Evolutionary conservation across 768 basidiomycete species (phyloP).

Genomic region (Mycena capillaripes): DNA sequence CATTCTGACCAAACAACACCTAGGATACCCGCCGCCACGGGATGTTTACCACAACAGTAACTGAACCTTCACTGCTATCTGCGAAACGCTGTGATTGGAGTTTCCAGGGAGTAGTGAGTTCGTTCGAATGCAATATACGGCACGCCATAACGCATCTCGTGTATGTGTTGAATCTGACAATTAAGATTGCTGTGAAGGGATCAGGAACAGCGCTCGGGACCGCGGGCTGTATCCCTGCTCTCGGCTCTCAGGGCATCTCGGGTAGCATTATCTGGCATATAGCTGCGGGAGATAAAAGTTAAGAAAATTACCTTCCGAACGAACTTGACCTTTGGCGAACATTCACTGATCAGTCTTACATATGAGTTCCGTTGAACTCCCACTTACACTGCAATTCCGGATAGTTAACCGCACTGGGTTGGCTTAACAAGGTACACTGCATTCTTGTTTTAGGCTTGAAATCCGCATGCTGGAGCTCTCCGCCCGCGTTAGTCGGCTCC

Average conservation of each 20-base stretch:
- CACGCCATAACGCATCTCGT: neutral
- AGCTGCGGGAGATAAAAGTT: constrained; percentile 19
- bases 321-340: neutral
- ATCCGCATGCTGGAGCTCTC: no score
- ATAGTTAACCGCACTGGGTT: no score
- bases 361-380: neutral
- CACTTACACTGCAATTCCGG: neutral
- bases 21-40: neutral
- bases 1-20: no score
- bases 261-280: constrained; percentile 12
- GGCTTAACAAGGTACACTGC: no score
- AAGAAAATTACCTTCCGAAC: neutral
- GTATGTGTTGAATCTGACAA: neutral
- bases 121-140: neutral
- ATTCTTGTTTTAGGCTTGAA: no score
- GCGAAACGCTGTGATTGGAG: neutral
- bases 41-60: neutral
- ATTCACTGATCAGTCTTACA: neutral
- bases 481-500: neutral
- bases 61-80: neutral
- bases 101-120: neutral
- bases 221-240: constrained; percentile 7
- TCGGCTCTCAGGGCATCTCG: neutral
- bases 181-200: constrained; percentile 8
- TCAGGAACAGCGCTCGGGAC: constrained; percentile 26